Evolutionary conservation across 176 grass and related monocot genomes (phyloP).

Genomic region (Poa annua): DNA sequence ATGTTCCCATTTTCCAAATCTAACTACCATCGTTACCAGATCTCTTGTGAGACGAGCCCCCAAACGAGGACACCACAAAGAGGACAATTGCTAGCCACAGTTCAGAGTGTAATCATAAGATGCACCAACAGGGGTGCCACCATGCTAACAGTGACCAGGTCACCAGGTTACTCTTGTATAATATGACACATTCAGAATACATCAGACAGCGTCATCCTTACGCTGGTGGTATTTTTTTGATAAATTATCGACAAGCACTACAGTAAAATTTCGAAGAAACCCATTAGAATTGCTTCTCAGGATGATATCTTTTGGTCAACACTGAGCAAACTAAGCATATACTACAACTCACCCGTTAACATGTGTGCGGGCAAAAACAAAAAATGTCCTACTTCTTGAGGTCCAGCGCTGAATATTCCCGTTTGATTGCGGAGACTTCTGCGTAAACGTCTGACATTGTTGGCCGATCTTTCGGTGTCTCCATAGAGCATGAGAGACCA

Average conservation of each 20-base stretch:
- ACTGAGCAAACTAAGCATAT: not conserved
- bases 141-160: not conserved
- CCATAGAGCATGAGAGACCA: conserved; percentile 44
- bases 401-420: not conserved
- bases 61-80: not conserved
- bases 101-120: not conserved
- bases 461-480: conserved; percentile 40
- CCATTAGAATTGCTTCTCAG: not conserved
- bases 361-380: not conserved
- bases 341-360: not conserved
- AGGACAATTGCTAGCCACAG: not conserved
- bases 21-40: not conserved
- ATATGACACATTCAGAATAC: not conserved
- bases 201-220: not conserved
- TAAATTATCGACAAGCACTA: not conserved
- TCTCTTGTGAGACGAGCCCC: not conserved
- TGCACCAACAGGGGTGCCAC: not conserved
- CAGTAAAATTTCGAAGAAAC: not conserved
- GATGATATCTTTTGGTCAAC: not conserved
- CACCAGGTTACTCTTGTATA: not conserved
- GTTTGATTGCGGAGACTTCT: conserved; percentile 30
- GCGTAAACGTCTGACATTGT: conserved; percentile 40
- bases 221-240: not conserved
- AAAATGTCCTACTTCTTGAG: not conserved
- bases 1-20: not conserved